phyloP scores from a whole-genome alignment of 2,329 filamentous ascomycete species.

The Sporothrix dimorphospora region DNA sequence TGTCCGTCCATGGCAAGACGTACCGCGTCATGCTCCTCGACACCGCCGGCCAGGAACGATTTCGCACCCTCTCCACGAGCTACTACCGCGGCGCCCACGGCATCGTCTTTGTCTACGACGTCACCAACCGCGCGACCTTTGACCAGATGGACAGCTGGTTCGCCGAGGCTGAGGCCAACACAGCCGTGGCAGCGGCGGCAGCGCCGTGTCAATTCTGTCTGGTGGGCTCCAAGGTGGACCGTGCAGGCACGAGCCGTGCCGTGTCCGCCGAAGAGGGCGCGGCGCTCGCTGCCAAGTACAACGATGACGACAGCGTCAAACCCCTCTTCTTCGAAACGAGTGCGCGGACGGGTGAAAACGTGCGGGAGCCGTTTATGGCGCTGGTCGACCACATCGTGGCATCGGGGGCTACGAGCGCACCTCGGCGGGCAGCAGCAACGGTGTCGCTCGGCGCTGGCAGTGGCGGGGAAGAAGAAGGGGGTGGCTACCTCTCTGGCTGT shows the following conservation, averaged over 20 bases:
- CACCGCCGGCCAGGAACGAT: constrained; percentile 54
- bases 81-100: constrained; percentile 56
- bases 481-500: constrained; percentile 34
- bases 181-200: constrained; percentile 38
- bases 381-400: constrained; percentile 54
- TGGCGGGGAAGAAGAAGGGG: not conserved
- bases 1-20: constrained; percentile 55
- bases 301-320: constrained; percentile 28
- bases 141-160: constrained; percentile 58
- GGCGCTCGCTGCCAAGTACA: constrained; percentile 50
- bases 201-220: constrained; percentile 31
- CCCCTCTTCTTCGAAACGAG: constrained; percentile 58
- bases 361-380: constrained; percentile 55
- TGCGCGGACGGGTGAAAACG: constrained; percentile 56
- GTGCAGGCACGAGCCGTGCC: constrained; percentile 46
- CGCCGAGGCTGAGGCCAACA: constrained; percentile 56
- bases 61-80: constrained; percentile 54
- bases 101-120: constrained; percentile 55
- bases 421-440: constrained; percentile 36
- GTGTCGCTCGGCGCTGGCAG: constrained; percentile 42
- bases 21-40: constrained; percentile 59
- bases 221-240: constrained; percentile 59
- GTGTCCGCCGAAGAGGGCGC: constrained; percentile 53
- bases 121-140: constrained; percentile 54
- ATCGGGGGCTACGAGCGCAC: constrained; percentile 3